A percentile compares a stretch with the other conserved stretches of the same genome.
Conservation (phyloP, 495 filamentous ascomycete species). For the Xylaria flabelliformis region DNA sequence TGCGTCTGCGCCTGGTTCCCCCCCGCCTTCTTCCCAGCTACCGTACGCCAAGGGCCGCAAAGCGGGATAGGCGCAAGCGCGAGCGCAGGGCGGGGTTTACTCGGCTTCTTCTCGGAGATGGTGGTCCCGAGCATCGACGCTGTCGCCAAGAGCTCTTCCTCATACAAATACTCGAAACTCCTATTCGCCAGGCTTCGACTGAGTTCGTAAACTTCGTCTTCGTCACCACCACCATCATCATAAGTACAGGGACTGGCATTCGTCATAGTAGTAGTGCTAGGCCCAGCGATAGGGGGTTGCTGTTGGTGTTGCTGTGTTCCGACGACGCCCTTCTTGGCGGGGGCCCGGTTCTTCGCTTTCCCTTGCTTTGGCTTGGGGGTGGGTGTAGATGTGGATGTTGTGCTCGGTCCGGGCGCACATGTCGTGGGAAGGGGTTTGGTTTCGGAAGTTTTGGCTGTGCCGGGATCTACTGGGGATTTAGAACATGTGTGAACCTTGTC, state of each 20-base stretch:
- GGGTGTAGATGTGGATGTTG: background rate
- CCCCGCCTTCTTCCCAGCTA: background rate
- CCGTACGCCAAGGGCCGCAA: background rate
- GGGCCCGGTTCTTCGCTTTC: slow-evolving; percentile 3
- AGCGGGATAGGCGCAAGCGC: slow-evolving; percentile 22
- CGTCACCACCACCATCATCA: too few species aligned
- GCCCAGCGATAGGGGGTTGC: background rate
- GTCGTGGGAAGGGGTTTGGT: background rate
- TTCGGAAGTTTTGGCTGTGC: background rate
- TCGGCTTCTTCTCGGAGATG: background rate
- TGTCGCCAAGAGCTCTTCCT: too few species aligned
- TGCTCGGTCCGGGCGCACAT: background rate
- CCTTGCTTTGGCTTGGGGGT: background rate
- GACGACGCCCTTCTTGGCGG: slow-evolving; percentile 17
- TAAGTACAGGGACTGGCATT: background rate
- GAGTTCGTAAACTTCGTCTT: too few species aligned
- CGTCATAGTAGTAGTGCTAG: background rate
- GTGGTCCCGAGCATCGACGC: too few species aligned
- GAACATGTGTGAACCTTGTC: background rate
- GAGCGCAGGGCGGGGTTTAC: background rate
- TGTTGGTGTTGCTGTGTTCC: background rate
- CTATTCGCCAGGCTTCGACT: too few species aligned
- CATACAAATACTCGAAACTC: too few species aligned
- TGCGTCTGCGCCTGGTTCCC: too few species aligned
- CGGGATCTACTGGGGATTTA: background rate